Evolutionary conservation across 2,329 filamentous ascomycete genomes (phyloP), one percentile per base, ranked within the genome.

Genomic region (Penicillium sp.): DNA sequence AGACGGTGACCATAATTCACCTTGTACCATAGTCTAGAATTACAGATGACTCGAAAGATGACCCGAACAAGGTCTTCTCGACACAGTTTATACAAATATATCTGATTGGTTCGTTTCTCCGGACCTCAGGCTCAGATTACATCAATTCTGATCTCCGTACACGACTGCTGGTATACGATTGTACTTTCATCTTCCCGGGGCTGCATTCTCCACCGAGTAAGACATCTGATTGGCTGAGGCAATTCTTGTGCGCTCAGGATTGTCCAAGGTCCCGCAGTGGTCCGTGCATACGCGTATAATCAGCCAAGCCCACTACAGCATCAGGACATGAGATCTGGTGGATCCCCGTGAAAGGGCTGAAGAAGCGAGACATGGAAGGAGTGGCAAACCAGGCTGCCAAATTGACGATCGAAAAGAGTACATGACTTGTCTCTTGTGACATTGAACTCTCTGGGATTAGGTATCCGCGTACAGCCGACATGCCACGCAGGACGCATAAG

Each of bases 401-500:
- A 26, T 53, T 40, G 40, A 13, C 37, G 33, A 13, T 38, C 4
- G 13, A 14, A 38, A 38, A 10, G 7, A 48, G 16, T 30, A 30
- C 45, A 48, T 48, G 45, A 48, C 45, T 48, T 48, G 4, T 30
- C 6, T 4, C 26, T 48, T 10, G 25, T 7, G 45, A 46, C 43
- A 10, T 26, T 26, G 14, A 19, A 22, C n/a, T 6, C 49, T 38
- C 49, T 35, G 30, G 8, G 10, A 6, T 38, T 38, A 33, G 30
- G 8, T 38, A 40, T 26, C 51, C 51, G 51, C 51, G 51, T 53
- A 53, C 25, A 26, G 22, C 49, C 49, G 30, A 38, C 33, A 53
- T 53, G 51, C 51, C 35, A 25, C 66, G 70, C 42, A 70, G 73
- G 58, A 62, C 74, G 4, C 76, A 78, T 60, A 71, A 67, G 43